Evolutionary conservation across 2,329 filamentous ascomycete genomes (phyloP), one percentile per base, ranked within the genome.

Genomic region (Apiospora marii): DNA sequence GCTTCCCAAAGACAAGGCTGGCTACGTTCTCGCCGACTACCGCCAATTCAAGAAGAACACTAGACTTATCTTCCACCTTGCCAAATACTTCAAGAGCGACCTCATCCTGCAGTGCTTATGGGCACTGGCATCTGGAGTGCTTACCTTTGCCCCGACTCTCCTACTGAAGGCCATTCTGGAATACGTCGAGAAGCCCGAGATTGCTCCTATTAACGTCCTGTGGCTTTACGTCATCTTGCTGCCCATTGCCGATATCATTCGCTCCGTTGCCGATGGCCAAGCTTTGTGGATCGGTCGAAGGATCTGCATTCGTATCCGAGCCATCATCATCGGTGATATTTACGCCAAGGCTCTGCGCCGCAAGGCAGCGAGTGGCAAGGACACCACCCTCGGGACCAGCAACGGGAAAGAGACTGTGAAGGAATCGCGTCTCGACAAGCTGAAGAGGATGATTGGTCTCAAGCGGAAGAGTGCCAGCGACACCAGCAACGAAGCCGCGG

Each of bases 181-280:
- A 82, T 98, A 97, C 79, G 93, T 98, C n/a, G 95, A 99, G 83
- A 87, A 93, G 71, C 95, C 95, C 1, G 87, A 90, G 0, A 85
- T 87, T 4, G 92, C 92, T 0, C 95, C 96, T 0, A 84, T 88
- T 69, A 98, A 96, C 80, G 95, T 98, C 24, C 92, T 97, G 30
- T 99, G 96, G 96, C 91, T 99, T 69, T 98, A 96, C 78, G 96
- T 98, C 67, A 94, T 97, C 67, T 87, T 98, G 2, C 89, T 99
- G 10, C 96, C 97, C 53, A 87, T 95, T 53, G 92, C 95, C 10
- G 95, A 96, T 73, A 88, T 93, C 53, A 84, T 96, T 34, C 93
- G 95, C 73, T 96, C 96, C 6, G 87, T 97, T 30, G 92, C 92
- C 44, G 94, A 96, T 82, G 94, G 93, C 27, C 93, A 96, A 81